Conservation (phyloP, 352 stramenopile species). For the Phytopythium mirpurense region DNA sequence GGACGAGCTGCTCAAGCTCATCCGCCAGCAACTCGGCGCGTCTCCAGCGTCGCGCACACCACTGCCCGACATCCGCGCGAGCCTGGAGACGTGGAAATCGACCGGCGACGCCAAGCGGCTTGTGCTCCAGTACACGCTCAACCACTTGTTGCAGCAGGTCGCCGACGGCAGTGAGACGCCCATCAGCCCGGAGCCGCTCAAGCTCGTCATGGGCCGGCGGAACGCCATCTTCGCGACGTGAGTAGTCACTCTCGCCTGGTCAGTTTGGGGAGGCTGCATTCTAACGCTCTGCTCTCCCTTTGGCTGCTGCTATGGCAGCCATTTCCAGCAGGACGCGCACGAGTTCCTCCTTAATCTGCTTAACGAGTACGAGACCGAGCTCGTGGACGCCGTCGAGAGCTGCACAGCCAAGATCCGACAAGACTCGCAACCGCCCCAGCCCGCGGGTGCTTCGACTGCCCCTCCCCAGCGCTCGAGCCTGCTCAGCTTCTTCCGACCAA, state of each 20-base stretch:
- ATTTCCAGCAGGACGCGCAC: constrained; percentile 84
- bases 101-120: constrained; percentile 48
- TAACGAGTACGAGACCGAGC: constrained; percentile 82
- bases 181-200: constrained; percentile 78
- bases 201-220: constrained; percentile 69
- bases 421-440: not conserved
- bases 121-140: constrained; percentile 48
- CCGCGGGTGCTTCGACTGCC: not conserved
- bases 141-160: constrained; percentile 53
- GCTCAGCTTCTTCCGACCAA: constrained; percentile 50
- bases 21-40: constrained; percentile 34
- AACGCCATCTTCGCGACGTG: constrained; percentile 83
- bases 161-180: constrained; percentile 52
- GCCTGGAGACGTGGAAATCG: constrained; percentile 42
- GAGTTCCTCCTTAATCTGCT: constrained; percentile 84
- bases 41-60: constrained; percentile 17
- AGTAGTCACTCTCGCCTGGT: constrained; percentile 7
- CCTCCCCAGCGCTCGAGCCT: constrained; percentile 32
- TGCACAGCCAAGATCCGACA: constrained; percentile 10
- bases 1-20: constrained; percentile 51
- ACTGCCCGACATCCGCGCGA: constrained; percentile 37
- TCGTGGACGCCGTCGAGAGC: constrained; percentile 42
- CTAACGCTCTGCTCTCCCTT: constrained; percentile 5
- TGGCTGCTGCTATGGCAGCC: constrained; percentile 21
- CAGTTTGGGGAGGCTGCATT: constrained; percentile 5